Conservation (phyloP, 495 filamentous ascomycete genomes). For the Glonium stellatum region DNA sequence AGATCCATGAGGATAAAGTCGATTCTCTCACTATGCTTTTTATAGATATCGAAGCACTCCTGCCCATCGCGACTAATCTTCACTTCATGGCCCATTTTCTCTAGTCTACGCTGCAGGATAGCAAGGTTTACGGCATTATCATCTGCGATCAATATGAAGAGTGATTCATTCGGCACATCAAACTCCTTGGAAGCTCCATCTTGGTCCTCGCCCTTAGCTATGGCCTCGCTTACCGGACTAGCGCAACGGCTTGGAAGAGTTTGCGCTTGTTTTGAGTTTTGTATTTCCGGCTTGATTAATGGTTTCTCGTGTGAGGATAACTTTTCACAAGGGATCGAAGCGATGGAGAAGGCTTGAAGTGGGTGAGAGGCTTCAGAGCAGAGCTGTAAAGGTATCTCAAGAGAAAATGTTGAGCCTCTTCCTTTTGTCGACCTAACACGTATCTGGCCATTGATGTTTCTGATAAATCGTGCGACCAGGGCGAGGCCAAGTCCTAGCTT, state of each 20-base stretch:
- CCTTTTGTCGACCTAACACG: conserved; percentile 7
- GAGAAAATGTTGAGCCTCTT: conserved; percentile 12
- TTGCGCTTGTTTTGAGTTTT: too few species aligned
- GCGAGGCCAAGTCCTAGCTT: conserved; percentile 12
- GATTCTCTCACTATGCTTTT: neutral
- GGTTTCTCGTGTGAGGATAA: too few species aligned
- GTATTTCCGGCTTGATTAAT: too few species aligned
- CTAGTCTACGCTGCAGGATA: conserved; percentile 9
- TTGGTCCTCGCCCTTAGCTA: too few species aligned
- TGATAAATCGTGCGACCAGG: conserved; percentile 15
- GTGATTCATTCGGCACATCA: neutral
- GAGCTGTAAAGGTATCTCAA: conserved; percentile 8
- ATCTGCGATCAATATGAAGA: conserved; percentile 7
- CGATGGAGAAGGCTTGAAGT: neutral
- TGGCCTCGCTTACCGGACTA: too few species aligned
- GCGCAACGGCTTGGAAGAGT: too few species aligned
- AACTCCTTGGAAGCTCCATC: too few species aligned
- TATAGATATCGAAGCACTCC: conserved; percentile 5
- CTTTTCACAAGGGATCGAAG: too few species aligned
- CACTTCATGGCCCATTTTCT: conserved; percentile 13
- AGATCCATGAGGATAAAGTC: conserved; percentile 21
- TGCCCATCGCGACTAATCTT: conserved; percentile 12
- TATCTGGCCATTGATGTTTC: conserved; percentile 10
- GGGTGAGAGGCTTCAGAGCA: neutral
- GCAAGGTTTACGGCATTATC: conserved; percentile 14